phyloP scores from a whole-genome alignment of 257 asterid species.

The Solanum commersonii region DNA sequence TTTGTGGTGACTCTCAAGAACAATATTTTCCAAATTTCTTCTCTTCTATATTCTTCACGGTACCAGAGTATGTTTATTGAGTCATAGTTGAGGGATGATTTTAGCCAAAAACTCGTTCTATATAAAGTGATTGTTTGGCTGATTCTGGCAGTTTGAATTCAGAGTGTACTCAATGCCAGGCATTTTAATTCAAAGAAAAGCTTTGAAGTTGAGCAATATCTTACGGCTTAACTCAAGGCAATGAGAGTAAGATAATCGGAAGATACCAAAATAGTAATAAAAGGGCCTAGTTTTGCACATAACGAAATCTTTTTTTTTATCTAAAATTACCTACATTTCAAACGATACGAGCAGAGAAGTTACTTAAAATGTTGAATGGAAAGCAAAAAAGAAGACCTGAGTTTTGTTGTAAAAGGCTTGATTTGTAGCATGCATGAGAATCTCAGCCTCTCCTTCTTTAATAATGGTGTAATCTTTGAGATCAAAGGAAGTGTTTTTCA shows the following conservation, averaged over 20 bases:
- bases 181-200: neutral
- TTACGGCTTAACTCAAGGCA: neutral
- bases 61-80: neutral
- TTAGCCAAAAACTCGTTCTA: neutral
- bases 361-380: neutral
- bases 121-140: neutral
- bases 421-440: slow-evolving; percentile 76
- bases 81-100: neutral
- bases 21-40: neutral
- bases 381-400: slow-evolving; percentile 39
- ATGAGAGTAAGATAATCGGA: neutral
- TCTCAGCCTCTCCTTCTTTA: slow-evolving; percentile 94
- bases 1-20: neutral
- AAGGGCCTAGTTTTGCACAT: neutral
- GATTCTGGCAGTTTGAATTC: neutral
- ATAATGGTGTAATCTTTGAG: slow-evolving; percentile 48
- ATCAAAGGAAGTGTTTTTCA: slow-evolving; percentile 33
- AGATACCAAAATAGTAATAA: neutral
- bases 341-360: neutral
- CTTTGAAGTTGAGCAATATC: neutral
- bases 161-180: neutral
- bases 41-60: neutral
- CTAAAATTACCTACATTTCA: neutral
- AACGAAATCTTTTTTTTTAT: neutral
- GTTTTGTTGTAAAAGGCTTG: slow-evolving; percentile 84